These are phyloP conservation scores for Euphorbia lathyris DNA, from an alignment of 345 rosid species.

Conservation along the genomic window DNA sequence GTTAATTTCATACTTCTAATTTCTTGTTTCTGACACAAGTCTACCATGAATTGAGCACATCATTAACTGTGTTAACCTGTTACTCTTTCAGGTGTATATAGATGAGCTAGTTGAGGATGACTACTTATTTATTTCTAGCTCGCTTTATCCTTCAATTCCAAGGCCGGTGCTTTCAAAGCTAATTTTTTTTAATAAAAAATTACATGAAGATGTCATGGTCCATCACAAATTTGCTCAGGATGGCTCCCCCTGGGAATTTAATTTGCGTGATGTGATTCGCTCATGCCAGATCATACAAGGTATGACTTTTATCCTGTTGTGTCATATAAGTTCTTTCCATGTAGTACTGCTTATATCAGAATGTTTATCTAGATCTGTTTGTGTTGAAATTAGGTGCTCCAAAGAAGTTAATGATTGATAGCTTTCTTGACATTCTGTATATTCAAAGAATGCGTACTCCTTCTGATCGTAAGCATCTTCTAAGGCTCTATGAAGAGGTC, in stretches of 20 bases:
- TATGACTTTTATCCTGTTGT: slow-evolving; percentile 20
- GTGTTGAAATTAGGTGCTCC: slow-evolving; percentile 42
- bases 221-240: slow-evolving; percentile 67
- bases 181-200: slow-evolving; percentile 64
- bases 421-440: slow-evolving; percentile 76
- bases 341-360: neutral
- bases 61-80: neutral
- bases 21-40: neutral
- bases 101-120: slow-evolving; percentile 89
- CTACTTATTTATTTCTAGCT: slow-evolving; percentile 70
- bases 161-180: slow-evolving; percentile 62
- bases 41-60: neutral
- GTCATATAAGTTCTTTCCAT: slow-evolving; percentile 1
- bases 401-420: slow-evolving; percentile 33
- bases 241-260: slow-evolving; percentile 99
- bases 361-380: slow-evolving; percentile 6
- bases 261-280: slow-evolving; percentile 86
- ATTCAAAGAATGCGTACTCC: slow-evolving; percentile 93
- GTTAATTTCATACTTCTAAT: slow-evolving; percentile 30
- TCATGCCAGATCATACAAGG: slow-evolving; percentile 85
- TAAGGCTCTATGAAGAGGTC: slow-evolving; percentile 61
- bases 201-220: slow-evolving; percentile 78
- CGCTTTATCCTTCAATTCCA: slow-evolving; percentile 72
- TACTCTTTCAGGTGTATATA: slow-evolving; percentile 70
- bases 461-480: slow-evolving; percentile 72